Evolutionary conservation across 2,329 filamentous ascomycete species (phyloP), one percentile per base, ranked within the genome.

Genomic region (Microdochium nivale): DNA sequence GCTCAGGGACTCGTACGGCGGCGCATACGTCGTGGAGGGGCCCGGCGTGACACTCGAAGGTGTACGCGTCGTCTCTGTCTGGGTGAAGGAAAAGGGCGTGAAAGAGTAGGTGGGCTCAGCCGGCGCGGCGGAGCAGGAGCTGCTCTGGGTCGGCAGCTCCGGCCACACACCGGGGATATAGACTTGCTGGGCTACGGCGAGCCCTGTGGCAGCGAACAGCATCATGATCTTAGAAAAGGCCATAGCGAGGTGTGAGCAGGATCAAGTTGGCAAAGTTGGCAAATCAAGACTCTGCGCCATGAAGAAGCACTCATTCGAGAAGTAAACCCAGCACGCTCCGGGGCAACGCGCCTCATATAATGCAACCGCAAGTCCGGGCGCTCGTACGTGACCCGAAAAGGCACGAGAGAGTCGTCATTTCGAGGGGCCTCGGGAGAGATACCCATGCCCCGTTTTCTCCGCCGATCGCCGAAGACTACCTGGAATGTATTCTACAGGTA

Each of bases 51-150:
- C 54, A 3, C 67, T 64, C 1, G 65, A 71, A 5, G 69, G 68
- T 32, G 62, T 67, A 13, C 68, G 61, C 16, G 68, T 58, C 2
- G 69, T 71, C 49, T 69, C 65, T 3, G 67, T 69, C 53, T 69
- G 67, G 1, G 65, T 70, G 52, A 66, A 70, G 51, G 51, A 62
- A 57, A 62, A 62, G 19, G 52, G 35, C 1, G 51, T 57, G 56
- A 68, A 64, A 9, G 55, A 55, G 49, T 67, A 65, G 23, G 56
- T 58, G 48, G 61, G 66, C 43, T 52, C 55, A n/a, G 56, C 59
- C 49, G 60, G 64, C 11, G 60, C 58, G 49, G 62, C 40, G 16
- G 40, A 44, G 40, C 19, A 44, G 40, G 3, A 23, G 40, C 40
- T 62, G 25, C 65, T 68, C 53, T 63, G 61, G 23, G 64, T 56